Evolutionary conservation across 345 rosid genomes (phyloP).

Genomic region (Anastatica hierochuntica): DNA sequence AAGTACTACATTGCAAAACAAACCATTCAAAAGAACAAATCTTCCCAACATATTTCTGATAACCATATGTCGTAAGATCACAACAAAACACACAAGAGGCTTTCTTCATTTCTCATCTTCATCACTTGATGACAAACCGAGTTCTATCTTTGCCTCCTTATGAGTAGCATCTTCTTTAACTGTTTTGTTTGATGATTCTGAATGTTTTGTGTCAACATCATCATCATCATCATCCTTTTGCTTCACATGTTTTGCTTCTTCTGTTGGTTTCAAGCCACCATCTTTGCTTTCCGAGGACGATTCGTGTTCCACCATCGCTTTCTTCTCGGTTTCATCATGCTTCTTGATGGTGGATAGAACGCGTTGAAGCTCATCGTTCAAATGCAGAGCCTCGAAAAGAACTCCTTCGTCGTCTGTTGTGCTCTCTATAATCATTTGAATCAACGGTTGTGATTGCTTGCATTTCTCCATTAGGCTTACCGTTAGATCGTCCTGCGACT

Average conservation of each 20-base stretch:
- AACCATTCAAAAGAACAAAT: neutral
- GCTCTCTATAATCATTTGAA: conserved; percentile 66
- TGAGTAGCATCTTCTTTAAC: conserved; percentile 17
- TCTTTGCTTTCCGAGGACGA: conserved; percentile 22
- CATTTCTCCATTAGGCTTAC: conserved; percentile 66
- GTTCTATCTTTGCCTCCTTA: conserved; percentile 21
- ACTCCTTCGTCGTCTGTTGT: conserved; percentile 57
- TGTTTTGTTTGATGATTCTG: conserved; percentile 8
- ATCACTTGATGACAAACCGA: conserved; percentile 26
- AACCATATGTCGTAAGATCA: neutral
- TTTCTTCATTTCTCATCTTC: conserved; percentile 25
- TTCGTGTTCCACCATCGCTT: conserved; percentile 16
- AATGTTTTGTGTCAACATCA: neutral
- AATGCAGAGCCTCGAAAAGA: conserved; percentile 71
- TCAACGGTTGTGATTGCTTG: conserved; percentile 55
- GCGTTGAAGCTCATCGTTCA: conserved; percentile 61
- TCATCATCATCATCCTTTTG: neutral
- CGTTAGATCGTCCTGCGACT: conserved; percentile 54
- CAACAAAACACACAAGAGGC: neutral
- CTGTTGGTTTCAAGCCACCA: conserved; percentile 8
- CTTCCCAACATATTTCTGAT: conserved; percentile 5
- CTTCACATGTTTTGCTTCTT: conserved; percentile 4
- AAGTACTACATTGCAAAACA: too few species aligned
- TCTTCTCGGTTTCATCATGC: conserved; percentile 13
- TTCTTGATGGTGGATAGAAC: conserved; percentile 31